These are phyloP conservation scores for Coprinopsis cinerea DNA, from an alignment of 768 basidiomycete genomes.

Conservation along the genomic window DNA sequence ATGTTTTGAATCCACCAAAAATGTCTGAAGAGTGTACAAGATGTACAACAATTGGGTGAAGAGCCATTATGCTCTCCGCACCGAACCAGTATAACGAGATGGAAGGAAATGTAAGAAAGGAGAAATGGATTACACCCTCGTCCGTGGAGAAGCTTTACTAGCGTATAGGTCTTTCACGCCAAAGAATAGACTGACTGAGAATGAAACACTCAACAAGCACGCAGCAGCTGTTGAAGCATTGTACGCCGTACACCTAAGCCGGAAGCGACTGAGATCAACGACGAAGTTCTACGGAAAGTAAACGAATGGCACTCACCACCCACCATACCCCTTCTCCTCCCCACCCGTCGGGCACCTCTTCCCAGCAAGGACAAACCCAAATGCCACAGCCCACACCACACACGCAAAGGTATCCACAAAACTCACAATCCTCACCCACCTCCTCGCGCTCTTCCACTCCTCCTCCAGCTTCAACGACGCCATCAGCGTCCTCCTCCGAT, in stretches of 20 bases:
- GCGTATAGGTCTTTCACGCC: constrained; percentile 59
- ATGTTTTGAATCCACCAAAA: too few species aligned
- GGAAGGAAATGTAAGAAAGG: too few species aligned
- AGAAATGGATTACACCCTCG: constrained; percentile 23
- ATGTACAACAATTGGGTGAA: too few species aligned
- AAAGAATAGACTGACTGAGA: constrained; percentile 54
- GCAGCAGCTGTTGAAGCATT: constrained; percentile 60
- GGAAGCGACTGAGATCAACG: too few species aligned
- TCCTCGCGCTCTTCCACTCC: constrained; percentile 53
- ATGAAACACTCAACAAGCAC: constrained; percentile 51
- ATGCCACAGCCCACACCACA: constrained; percentile 51
- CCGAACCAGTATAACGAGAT: too few species aligned
- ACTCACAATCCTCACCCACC: constrained; percentile 46
- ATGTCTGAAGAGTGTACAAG: too few species aligned
- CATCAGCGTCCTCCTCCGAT: constrained; percentile 47
- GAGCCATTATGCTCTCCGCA: too few species aligned
- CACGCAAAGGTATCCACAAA: constrained; percentile 42
- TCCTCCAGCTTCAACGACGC: constrained; percentile 59
- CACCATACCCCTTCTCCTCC: constrained; percentile 32
- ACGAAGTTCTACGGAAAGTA: too few species aligned
- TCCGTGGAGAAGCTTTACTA: constrained; percentile 60
- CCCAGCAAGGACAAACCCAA: constrained; percentile 56
- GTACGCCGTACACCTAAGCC: constrained; percentile 61
- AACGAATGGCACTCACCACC: constrained; percentile 48
- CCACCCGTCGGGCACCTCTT: constrained; percentile 57